Evolutionary conservation across 192 early-diverging fungal species (phyloP).

Genomic region (Linnemannia elongata): DNA sequence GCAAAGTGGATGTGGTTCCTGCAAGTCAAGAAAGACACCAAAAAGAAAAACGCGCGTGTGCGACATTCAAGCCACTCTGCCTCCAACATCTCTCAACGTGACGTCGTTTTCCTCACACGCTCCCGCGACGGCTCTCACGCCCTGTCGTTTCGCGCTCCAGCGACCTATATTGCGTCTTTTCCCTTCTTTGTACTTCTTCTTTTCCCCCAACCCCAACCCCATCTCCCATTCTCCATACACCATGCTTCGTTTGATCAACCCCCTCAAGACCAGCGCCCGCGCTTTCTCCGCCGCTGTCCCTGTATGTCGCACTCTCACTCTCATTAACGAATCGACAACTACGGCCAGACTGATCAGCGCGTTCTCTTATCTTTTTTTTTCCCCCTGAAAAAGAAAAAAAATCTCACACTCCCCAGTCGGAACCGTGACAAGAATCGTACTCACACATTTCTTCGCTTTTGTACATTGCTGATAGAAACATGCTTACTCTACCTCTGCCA

Average conservation of each 20-base stretch:
- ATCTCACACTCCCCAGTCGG: not conserved
- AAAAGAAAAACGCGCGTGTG: not conserved
- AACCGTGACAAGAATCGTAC: not conserved
- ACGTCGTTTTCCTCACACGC: not conserved
- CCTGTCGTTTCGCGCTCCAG: not conserved
- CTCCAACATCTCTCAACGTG: not conserved
- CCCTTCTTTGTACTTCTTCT: conserved; percentile 6
- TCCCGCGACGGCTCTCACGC: not conserved
- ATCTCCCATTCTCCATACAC: not conserved
- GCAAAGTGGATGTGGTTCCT: not conserved
- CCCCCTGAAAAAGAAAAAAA: not conserved
- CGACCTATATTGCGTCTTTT: not conserved
- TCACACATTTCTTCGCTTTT: not conserved
- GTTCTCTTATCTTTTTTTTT: not conserved
- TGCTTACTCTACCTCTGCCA: conserved; percentile 47
- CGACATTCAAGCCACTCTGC: not conserved
- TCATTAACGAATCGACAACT: not conserved
- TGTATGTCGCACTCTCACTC: conserved; percentile 16
- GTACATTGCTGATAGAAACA: conserved; percentile 20
- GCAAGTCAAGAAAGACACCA: not conserved
- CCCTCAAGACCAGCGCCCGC: conserved; percentile 34
- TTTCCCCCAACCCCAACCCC: not conserved
- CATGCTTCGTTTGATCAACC: conserved; percentile 55
- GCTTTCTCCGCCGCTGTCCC: conserved; percentile 18
- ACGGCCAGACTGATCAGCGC: not conserved